A percentile compares a stretch with the other conserved stretches of the same genome.
phyloP scores from a whole-genome alignment of 2,329 filamentous ascomycete genomes.

The Sordariomycetes sp. region DNA sequence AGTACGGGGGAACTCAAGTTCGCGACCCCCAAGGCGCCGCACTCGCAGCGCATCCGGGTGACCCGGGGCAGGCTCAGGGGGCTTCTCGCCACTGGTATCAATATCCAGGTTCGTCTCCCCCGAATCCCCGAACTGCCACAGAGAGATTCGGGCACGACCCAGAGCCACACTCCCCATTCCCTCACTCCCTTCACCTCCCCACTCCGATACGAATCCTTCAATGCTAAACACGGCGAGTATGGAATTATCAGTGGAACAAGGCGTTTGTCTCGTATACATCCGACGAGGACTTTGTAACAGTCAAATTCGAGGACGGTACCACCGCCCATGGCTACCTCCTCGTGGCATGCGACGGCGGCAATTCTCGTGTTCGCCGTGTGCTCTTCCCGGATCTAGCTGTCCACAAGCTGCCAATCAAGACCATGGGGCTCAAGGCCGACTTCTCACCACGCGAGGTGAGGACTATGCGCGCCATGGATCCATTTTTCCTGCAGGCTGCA shows the following conservation, averaged over 20 bases:
- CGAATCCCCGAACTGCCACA: background rate
- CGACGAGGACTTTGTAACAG: slow-evolving; percentile 22
- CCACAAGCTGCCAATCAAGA: slow-evolving; percentile 32
- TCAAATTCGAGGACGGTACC: slow-evolving; percentile 34
- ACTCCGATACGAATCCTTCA: background rate
- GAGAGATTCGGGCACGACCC: background rate
- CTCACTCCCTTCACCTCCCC: background rate
- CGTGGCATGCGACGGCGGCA: slow-evolving; percentile 39
- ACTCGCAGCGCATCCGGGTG: slow-evolving; percentile 34
- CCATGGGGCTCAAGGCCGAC: slow-evolving; percentile 33
- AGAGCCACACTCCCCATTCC: background rate
- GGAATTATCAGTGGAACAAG: slow-evolving; percentile 25
- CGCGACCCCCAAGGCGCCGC: slow-evolving; percentile 30
- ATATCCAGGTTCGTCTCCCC: slow-evolving; percentile 27
- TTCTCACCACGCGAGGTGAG: slow-evolving; percentile 28
- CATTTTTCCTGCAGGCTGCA: slow-evolving; percentile 43
- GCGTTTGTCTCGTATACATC: slow-evolving; percentile 19
- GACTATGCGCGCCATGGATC: slow-evolving; percentile 34
- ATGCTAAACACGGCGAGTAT: background rate
- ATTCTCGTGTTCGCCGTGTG: slow-evolving; percentile 27
- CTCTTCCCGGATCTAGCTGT: slow-evolving; percentile 23
- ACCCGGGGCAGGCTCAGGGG: slow-evolving; percentile 32
- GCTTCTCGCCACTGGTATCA: slow-evolving; percentile 31
- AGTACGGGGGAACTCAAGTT: slow-evolving; percentile 29
- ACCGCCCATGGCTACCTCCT: slow-evolving; percentile 29